These are phyloP conservation scores for Vitis amurensis DNA, from an alignment of 164 flowering plant species.

Conservation along the genomic window DNA sequence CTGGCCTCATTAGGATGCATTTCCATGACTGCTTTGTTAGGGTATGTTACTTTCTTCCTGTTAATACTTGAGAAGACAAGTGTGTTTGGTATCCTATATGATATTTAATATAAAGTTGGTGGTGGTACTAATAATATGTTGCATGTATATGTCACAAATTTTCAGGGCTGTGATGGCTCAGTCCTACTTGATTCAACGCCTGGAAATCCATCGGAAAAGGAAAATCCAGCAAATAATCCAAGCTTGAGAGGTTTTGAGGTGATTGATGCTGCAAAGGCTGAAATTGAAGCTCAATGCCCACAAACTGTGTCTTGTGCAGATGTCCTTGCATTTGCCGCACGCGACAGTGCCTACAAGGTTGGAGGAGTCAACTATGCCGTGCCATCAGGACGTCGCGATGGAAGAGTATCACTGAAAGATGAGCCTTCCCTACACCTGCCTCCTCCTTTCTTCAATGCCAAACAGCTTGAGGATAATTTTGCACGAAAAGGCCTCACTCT, in stretches of 20 bases:
- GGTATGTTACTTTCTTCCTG: neutral
- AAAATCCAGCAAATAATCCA: constrained; percentile 26
- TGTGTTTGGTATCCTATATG: too few species aligned
- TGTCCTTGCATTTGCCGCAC: constrained; percentile 29
- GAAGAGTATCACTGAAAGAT: constrained; percentile 23
- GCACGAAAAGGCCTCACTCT: constrained; percentile 23
- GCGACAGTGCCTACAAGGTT: constrained; percentile 28
- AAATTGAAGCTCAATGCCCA: constrained; percentile 24
- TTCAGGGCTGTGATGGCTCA: constrained; percentile 49
- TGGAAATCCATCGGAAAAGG: constrained; percentile 23
- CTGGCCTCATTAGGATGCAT: constrained; percentile 15
- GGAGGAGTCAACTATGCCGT: constrained; percentile 35
- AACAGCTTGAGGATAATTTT: constrained; percentile 16
- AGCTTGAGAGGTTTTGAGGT: constrained; percentile 38
- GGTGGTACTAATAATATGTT: neutral
- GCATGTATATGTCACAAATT: neutral
- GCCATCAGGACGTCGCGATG: constrained; percentile 48
- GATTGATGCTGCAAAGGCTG: constrained; percentile 36
- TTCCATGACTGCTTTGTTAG: constrained; percentile 21
- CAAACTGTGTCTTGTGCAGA: constrained; percentile 38
- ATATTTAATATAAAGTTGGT: too few species aligned
- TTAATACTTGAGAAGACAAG: neutral
- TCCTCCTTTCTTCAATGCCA: constrained; percentile 21
- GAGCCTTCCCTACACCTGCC: constrained; percentile 31
- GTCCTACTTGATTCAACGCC: constrained; percentile 26